phyloP scores from a whole-genome alignment of 2,329 filamentous ascomycete genomes.

The Chrysosporium keratinophilum region DNA sequence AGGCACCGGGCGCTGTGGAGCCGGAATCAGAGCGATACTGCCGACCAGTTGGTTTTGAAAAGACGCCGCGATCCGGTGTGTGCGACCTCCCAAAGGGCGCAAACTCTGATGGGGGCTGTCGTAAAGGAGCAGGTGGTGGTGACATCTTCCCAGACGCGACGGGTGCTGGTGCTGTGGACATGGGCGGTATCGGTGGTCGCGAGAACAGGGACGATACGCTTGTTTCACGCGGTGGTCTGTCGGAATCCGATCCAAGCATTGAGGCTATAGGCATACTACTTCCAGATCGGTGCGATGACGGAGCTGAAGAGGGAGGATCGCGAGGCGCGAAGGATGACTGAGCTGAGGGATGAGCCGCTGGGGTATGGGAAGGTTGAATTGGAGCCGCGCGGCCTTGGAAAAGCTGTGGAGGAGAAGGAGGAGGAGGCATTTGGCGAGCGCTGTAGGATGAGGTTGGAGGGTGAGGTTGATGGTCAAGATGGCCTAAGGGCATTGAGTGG shows the following conservation, averaged over 20 bases:
- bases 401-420: constrained; percentile 42
- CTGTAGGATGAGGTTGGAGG: constrained; percentile 29
- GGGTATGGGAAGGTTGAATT: constrained; percentile 30
- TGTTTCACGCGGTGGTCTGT: constrained; percentile 39
- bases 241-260: constrained; percentile 50
- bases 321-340: constrained; percentile 35
- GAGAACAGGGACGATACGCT: constrained; percentile 38
- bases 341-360: constrained; percentile 33
- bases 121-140: constrained; percentile 32
- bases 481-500: constrained; percentile 9
- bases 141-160: constrained; percentile 33
- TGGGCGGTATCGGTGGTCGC: constrained; percentile 22
- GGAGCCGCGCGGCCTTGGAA: constrained; percentile 35
- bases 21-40: constrained; percentile 32
- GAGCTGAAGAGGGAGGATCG: constrained; percentile 42
- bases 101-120: constrained; percentile 48
- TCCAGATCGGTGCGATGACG: constrained; percentile 45
- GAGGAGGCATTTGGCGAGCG: constrained; percentile 42
- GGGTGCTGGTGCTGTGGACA: constrained; percentile 25
- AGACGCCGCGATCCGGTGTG: constrained; percentile 56
- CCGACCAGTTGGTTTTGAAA: constrained; percentile 38
- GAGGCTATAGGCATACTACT: constrained; percentile 67
- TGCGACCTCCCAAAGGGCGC: constrained; percentile 55
- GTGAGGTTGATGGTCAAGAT: constrained; percentile 18
- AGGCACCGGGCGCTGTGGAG: constrained; percentile 18